Evolutionary conservation across 306 rosid genomes (phyloP).

Genomic region (Hippophae gyantsensis): DNA sequence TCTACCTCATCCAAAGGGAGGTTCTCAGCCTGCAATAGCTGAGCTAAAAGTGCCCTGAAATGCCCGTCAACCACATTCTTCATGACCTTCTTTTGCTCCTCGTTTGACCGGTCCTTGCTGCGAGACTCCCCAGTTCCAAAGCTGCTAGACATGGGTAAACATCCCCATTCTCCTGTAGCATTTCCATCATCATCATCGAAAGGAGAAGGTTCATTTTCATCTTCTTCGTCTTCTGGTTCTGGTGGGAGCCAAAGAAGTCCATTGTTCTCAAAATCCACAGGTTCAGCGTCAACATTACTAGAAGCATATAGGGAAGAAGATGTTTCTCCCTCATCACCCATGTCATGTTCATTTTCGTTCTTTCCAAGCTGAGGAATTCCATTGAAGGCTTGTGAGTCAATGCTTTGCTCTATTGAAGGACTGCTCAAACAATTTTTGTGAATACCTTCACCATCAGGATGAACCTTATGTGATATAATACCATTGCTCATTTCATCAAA

Average conservation of each 20-base stretch:
- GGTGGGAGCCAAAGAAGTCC: constrained; percentile 98
- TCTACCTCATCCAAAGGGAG: constrained; percentile 51
- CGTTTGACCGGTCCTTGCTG: constrained; percentile 52
- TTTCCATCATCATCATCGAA: constrained; percentile 54
- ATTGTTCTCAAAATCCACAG: constrained; percentile 86
- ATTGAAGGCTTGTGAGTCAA: constrained; percentile 45
- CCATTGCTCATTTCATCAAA: constrained; percentile 43
- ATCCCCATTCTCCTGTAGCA: constrained; percentile 71
- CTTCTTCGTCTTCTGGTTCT: constrained; percentile 92
- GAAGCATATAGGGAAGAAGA: constrained; percentile 52
- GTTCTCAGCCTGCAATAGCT: constrained; percentile 82
- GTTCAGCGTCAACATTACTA: constrained; percentile 47
- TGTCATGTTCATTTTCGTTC: constrained; percentile 47
- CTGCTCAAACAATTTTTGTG: constrained; percentile 24
- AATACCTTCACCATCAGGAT: constrained; percentile 41
- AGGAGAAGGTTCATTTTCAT: constrained; percentile 57
- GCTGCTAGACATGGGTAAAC: constrained; percentile 50
- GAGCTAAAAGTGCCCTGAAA: constrained; percentile 86
- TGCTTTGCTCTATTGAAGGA: constrained; percentile 33
- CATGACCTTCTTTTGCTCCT: constrained; percentile 63
- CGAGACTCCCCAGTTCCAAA: constrained; percentile 70
- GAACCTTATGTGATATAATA: constrained; percentile 36
- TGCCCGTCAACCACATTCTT: constrained; percentile 91
- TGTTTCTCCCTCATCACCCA: constrained; percentile 51
- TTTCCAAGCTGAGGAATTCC: constrained; percentile 29